Conservation (phyloP, 2,329 filamentous ascomycete species). For the Pezicula rhizophila region DNA sequence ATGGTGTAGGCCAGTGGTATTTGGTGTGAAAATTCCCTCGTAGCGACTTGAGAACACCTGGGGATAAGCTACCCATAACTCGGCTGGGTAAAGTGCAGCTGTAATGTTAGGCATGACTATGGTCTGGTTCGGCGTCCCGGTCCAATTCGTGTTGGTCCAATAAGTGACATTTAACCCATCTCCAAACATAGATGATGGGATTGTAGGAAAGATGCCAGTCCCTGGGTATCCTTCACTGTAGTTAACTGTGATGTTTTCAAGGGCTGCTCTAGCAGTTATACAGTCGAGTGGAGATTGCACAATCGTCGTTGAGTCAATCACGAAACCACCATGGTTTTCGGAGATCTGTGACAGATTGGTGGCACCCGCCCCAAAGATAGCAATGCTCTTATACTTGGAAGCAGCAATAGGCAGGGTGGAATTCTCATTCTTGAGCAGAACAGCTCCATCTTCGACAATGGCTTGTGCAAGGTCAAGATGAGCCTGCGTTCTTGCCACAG, state of each 20-base stretch:
- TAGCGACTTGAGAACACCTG: slow-evolving; percentile 14
- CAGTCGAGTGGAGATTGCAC: slow-evolving; percentile 11
- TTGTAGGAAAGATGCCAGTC: slow-evolving; percentile 8
- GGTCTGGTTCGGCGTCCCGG: slow-evolving; percentile 10
- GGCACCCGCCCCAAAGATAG: slow-evolving; percentile 12
- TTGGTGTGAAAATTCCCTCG: slow-evolving; percentile 11
- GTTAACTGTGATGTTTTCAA: slow-evolving; percentile 10
- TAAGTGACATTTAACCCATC: slow-evolving; percentile 13
- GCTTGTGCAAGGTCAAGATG: slow-evolving; percentile 7
- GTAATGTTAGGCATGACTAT: slow-evolving; percentile 12
- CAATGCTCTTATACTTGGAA: slow-evolving; percentile 8
- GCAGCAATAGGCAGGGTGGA: slow-evolving; percentile 3
- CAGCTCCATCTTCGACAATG: background rate
- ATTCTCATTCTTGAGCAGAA: slow-evolving; percentile 9
- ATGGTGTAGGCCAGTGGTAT: slow-evolving; percentile 9
- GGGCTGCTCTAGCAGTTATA: slow-evolving; percentile 4
- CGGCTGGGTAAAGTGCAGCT: slow-evolving; percentile 8
- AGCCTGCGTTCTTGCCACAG: slow-evolving; percentile 6
- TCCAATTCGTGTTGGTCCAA: slow-evolving; percentile 9
- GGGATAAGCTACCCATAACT: slow-evolving; percentile 12
- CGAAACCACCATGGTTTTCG: slow-evolving; percentile 14
- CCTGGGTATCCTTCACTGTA: slow-evolving; percentile 16
- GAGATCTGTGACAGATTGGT: slow-evolving; percentile 10
- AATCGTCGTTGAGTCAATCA: slow-evolving; percentile 13
- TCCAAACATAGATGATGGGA: slow-evolving; percentile 10